Evolutionary conservation across 148 eudicot genomes (phyloP), one percentile per base, ranked within the genome.

Genomic region (Agrostemma githago): DNA sequence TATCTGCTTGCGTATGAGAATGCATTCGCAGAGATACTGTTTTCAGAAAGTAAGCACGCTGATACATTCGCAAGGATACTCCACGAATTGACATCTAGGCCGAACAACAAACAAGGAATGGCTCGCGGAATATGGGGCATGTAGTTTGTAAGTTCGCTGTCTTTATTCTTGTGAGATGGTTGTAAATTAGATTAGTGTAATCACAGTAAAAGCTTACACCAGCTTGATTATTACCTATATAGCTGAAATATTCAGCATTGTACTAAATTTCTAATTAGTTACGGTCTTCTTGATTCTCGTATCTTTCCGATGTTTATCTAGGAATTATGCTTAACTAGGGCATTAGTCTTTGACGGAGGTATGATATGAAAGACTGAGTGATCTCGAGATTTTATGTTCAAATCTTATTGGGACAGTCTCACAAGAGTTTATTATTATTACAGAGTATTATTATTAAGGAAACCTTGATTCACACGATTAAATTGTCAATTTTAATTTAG

Each of bases 91-190:
- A 91, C 97, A 64, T 84, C 98, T 71, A 89, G 93, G 42, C 90
- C 96, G 2, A 86, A 83, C 86, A 93, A 81, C 83, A 90, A 84
- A 74, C 82, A 85, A 58, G 89, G 93, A 62, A 54, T 87, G 7
- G 84, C 97, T 43, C 96, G 98, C 19, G 91, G 92, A 43, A 76
- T 95, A 44, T 95, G 98, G 98, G 98, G 98, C 72, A 87, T 92
- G 93, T 90, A 86, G 80, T 57, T 39, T 38, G 16, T 17, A 21
- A 40, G 59, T 75, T 41, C 8, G n/a, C 40, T 20, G 20, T 21
- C 53, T 26, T 14, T 1, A n/a, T 38, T 21, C 39, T 8, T 16
- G 38, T n/a, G n/a, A n/a, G n/a, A n/a, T n/a, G 58, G 43, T 17
- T 10, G 57, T 54, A 60, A 67, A 75, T 41, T 56, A 9, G 21